phyloP scores from a whole-genome alignment of 169 alveolate genomes.

The Plasmodium coatneyi region DNA sequence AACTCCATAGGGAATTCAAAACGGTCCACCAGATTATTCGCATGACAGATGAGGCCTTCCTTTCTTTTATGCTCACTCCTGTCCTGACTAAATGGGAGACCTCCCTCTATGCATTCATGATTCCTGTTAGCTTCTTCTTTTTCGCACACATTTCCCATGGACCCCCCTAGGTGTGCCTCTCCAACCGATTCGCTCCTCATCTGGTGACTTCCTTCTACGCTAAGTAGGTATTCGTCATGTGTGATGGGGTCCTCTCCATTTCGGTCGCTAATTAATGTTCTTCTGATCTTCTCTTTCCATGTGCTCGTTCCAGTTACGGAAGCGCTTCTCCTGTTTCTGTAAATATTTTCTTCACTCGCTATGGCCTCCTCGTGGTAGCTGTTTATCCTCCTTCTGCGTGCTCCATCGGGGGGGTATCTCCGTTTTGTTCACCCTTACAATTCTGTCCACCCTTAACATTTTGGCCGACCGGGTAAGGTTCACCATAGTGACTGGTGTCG shows the following conservation, averaged over 20 bases:
- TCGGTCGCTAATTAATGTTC: not conserved
- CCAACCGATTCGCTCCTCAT: not conserved
- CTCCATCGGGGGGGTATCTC: not conserved
- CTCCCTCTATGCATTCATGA: not conserved
- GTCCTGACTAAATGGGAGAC: not conserved
- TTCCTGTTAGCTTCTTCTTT: not conserved
- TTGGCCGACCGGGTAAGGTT: not conserved
- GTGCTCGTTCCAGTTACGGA: not conserved
- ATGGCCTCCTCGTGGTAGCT: slow-evolving; percentile 5
- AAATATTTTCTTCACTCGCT: not conserved
- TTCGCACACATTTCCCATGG: not conserved
- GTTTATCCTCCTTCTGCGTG: not conserved
- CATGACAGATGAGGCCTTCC: not conserved
- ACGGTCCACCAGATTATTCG: not conserved
- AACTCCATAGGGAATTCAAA: not conserved
- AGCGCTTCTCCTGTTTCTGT: not conserved
- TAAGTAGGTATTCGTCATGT: not conserved
- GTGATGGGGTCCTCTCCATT: not conserved
- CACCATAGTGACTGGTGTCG: not conserved
- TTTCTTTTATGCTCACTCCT: not conserved
- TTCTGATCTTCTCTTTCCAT: not conserved
- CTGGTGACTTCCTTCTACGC: not conserved
- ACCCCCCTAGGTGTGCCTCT: not conserved
- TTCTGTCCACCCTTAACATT: not conserved
- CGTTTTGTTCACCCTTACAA: not conserved